phyloP scores from a whole-genome alignment of 129 eudicot species.

The Flaveria brownii region DNA sequence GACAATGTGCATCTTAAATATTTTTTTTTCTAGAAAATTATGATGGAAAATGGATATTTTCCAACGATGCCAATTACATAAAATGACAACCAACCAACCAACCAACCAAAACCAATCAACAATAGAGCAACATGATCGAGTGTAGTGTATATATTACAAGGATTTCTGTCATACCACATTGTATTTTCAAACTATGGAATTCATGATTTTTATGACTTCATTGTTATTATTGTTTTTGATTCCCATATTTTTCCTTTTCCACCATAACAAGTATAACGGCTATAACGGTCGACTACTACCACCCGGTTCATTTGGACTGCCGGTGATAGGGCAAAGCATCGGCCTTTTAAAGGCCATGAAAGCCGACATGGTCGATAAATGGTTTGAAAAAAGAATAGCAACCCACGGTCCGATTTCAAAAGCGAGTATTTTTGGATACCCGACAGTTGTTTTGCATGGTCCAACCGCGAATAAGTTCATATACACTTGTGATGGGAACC shows the following conservation, averaged over 20 bases:
- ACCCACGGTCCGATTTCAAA: conserved; percentile 41
- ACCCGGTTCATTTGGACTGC: conserved; percentile 41
- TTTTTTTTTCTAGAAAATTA: not conserved
- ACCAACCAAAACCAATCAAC: too few relatives aligned
- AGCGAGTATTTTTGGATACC: conserved; percentile 32
- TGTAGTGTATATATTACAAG: not conserved
- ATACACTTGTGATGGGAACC: conserved; percentile 31
- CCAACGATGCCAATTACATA: not conserved
- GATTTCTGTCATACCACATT: not conserved
- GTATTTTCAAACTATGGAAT: conserved; percentile 14
- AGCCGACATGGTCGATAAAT: conserved; percentile 27
- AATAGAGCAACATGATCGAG: not conserved
- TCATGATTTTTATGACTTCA: not conserved
- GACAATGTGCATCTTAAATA: too few relatives aligned
- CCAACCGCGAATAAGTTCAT: conserved; percentile 38
- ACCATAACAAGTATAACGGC: conserved; percentile 6
- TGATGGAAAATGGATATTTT: not conserved
- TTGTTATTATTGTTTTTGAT: not conserved
- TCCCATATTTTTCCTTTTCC: conserved; percentile 10
- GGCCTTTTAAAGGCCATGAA: conserved; percentile 33
- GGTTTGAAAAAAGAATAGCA: conserved; percentile 34
- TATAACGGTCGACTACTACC: conserved; percentile 25
- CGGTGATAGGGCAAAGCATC: conserved; percentile 41
- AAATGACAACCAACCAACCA: not conserved
- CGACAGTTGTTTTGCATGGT: conserved; percentile 37